Base-by-base conservation (phyloP, 2,329 filamentous ascomycete genomes). In the Aspergillus felis region DNA sequence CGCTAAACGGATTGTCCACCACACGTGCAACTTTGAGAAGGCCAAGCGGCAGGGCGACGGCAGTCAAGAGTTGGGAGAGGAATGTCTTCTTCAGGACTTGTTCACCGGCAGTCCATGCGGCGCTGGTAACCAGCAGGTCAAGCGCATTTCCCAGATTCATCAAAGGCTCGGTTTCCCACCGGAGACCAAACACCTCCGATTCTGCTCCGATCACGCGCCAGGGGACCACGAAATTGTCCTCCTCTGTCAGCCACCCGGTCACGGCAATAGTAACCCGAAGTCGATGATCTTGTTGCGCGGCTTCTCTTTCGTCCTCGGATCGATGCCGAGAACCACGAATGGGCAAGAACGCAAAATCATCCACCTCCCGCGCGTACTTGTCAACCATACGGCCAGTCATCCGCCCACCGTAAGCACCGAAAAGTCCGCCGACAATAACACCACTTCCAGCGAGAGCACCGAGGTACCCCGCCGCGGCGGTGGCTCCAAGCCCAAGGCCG, bases 331-430 rank as follows among this genome's bases (percentile, higher is more conserved):
- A 69, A 14, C 83, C 82, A 53, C 86, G 84, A 17, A 96, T 79
- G 0, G 91, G 90, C 10, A 96, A 75, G 66, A 97, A 90, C 0
- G 86, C 91, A 73, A 97, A 96, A 68, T 97, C 92, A 66, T 91
- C 86, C 17, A 97, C 87, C 62, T 96, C 91, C 64, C 86, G 87
- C 10, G 89, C 84, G 71, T 95, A 96, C n/a, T 87, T 82, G 62
- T 96, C 91, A 81, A 97, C 89, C 81, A 92, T 91, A 71, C 92
- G 88, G 53, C 87, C 86, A 0, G 89, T 90, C 81, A 96, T 92
- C 38, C 87, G 85, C 1, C 88, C 87, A 47, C 90, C 90, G 69
- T 95, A 96, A n/a, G 94, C 90, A 8, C 94, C 94, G 68, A 97
- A 97, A 42, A 97, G 78, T 41, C 89, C 86, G 17, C 92, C 93